Percentiles rank a stretch among this genome's conserved stretches.
Conservation (phyloP, 2,329 filamentous ascomycete species). For the Aspergillus brasiliensis region DNA sequence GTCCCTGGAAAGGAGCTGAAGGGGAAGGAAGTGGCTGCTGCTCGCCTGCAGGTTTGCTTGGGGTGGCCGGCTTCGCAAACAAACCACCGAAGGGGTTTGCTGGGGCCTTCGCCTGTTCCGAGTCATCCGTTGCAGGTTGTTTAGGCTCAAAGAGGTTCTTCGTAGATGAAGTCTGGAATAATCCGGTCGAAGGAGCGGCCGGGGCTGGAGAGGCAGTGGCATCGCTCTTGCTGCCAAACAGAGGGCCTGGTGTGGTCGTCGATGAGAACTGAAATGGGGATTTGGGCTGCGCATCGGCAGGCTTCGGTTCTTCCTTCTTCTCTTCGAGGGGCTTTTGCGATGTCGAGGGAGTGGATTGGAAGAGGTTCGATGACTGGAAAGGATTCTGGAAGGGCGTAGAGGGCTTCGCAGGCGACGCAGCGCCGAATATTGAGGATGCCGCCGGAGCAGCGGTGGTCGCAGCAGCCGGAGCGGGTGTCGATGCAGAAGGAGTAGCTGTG, state of each 20-base stretch:
- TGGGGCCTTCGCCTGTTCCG: conserved; percentile 18
- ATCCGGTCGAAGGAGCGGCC: conserved; percentile 11
- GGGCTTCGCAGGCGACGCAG: conserved; percentile 18
- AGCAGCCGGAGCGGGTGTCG: conserved; percentile 14
- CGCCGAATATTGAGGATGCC: conserved; percentile 23
- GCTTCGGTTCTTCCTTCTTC: conserved; percentile 17
- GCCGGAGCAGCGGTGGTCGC: conserved; percentile 13
- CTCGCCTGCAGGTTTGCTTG: conserved; percentile 17
- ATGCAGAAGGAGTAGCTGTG: conserved; percentile 15
- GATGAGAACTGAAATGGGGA: conserved; percentile 18
- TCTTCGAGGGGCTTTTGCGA: conserved; percentile 16
- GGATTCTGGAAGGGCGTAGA: conserved; percentile 22
- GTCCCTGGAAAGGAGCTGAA: conserved; percentile 12
- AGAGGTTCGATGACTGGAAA: conserved; percentile 27
- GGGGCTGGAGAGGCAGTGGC: conserved; percentile 14
- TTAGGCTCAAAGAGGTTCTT: conserved; percentile 29
- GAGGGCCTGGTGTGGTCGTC: conserved; percentile 2
- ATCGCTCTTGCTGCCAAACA: conserved; percentile 23
- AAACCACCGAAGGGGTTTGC: conserved; percentile 26
- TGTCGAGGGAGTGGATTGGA: conserved; percentile 16
- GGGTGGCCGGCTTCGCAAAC: conserved; percentile 21
- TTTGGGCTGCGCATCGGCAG: conserved; percentile 16
- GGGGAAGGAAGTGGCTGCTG: conserved; percentile 18
- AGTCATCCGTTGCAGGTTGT: conserved; percentile 14
- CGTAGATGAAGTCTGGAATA: conserved; percentile 23